A percentile compares a stretch with the other conserved stretches of the same genome.
phyloP scores from a whole-genome alignment of 352 stramenopile species.

The Phytophthora ohioensis region DNA sequence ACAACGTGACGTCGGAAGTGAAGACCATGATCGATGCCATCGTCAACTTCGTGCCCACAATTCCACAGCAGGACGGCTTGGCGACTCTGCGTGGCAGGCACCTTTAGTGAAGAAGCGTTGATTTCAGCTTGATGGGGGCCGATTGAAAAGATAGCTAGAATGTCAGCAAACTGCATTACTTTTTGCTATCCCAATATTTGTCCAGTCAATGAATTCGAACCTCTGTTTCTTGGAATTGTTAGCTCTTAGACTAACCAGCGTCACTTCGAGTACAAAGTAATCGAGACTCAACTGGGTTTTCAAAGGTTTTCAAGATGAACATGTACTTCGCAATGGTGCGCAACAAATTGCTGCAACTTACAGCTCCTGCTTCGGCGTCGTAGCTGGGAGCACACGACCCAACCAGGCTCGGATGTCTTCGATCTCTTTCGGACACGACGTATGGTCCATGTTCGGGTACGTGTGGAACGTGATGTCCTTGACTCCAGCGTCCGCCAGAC shows the following conservation, averaged over 20 bases:
- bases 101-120: neutral
- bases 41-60: constrained; percentile 4
- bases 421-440: constrained; percentile 60
- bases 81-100: constrained; percentile 15
- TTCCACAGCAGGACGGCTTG: constrained; percentile 1
- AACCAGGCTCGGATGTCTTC: constrained; percentile 63
- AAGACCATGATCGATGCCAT: constrained; percentile 49
- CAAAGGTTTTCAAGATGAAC: neutral
- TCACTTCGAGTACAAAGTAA: neutral
- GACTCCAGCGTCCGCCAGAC: constrained; percentile 53
- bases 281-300: neutral
- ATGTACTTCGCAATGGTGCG: too few species aligned
- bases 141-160: too few species aligned
- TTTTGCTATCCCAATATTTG: too few species aligned
- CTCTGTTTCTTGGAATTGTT: too few species aligned
- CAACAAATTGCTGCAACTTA: neutral
- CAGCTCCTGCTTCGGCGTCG: constrained; percentile 17
- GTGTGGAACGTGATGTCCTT: constrained; percentile 68
- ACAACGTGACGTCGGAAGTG: constrained; percentile 53
- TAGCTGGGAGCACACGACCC: constrained; percentile 48
- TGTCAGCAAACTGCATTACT: too few species aligned
- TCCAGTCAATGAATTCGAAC: too few species aligned
- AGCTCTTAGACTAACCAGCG: neutral
- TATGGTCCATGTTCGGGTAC: constrained; percentile 69
- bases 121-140: too few species aligned